These are phyloP conservation scores for Apiotrichum gamsii DNA, from an alignment of 1,284 basidiomycete genomes.

Conservation along the genomic window DNA sequence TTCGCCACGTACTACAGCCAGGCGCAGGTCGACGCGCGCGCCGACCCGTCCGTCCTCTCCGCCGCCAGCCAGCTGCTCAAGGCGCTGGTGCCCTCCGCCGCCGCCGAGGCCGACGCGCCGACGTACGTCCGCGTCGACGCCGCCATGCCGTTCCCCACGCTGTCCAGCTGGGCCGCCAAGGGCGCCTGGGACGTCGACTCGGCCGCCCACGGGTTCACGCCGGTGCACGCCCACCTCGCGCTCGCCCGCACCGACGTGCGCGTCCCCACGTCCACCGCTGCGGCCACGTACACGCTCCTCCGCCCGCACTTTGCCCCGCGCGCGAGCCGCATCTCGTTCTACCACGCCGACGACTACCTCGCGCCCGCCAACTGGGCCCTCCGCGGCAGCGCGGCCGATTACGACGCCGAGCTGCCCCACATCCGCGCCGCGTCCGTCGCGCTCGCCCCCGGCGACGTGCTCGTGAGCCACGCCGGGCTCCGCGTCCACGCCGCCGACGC, in stretches of 20 bases:
- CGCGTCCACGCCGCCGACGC: conserved; percentile 14
- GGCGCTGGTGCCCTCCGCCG: conserved; percentile 13
- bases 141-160: conserved; percentile 5
- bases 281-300: conserved; percentile 36
- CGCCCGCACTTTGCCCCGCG: conserved; percentile 34
- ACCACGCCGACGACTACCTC: conserved; percentile 30
- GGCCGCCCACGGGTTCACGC: conserved; percentile 7
- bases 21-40: conserved; percentile 29
- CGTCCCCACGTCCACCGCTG: conserved; percentile 24
- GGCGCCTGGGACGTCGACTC: conserved; percentile 14
- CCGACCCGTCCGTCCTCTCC: conserved; percentile 33
- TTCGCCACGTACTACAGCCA: conserved; percentile 30
- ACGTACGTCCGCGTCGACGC: conserved; percentile 29
- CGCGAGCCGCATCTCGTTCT: conserved; percentile 37
- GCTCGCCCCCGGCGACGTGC: conserved; percentile 36
- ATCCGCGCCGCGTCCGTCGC: conserved; percentile 17
- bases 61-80: conserved; percentile 25
- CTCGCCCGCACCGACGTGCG: conserved; percentile 26
- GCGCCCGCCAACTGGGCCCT: conserved; percentile 32
- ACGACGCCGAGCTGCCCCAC: conserved; percentile 26
- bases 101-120: conserved; percentile 6
- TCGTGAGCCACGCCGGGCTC: conserved; percentile 31
- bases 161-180: conserved; percentile 11
- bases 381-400: conserved; percentile 4
- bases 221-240: conserved; percentile 34